These are phyloP conservation scores for Draba incana DNA, from an alignment of 345 rosid genomes.

Conservation along the genomic window DNA sequence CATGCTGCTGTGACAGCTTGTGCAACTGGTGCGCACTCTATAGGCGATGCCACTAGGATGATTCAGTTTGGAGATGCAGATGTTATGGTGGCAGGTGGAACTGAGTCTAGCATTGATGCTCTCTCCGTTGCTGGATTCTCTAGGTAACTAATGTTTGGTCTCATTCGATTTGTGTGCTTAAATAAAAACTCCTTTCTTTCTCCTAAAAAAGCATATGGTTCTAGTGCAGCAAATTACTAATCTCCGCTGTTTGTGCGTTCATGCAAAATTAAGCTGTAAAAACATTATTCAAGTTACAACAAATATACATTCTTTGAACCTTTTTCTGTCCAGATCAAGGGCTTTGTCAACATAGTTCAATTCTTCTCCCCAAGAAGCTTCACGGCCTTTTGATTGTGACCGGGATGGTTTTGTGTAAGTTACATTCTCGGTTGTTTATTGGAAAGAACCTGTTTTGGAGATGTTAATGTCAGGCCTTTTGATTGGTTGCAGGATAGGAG, in stretches of 20 bases:
- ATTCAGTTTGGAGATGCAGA: slow-evolving; percentile 95
- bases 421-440: background rate
- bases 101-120: slow-evolving; percentile 97
- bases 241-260: background rate
- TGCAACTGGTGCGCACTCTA: slow-evolving; percentile 97
- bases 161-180: slow-evolving; percentile 3
- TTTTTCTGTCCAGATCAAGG: slow-evolving; percentile 60
- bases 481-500: slow-evolving; percentile 77
- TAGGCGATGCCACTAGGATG: slow-evolving; percentile 97
- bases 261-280: too few species aligned
- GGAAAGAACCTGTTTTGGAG: slow-evolving; percentile 14
- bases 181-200: background rate
- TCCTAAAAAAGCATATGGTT: background rate
- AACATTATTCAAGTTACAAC: background rate
- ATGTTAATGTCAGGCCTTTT: slow-evolving; percentile 21
- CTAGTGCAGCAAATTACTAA: too few species aligned
- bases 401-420: slow-evolving; percentile 99
- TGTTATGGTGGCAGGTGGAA: slow-evolving; percentile 97
- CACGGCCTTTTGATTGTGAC: slow-evolving; percentile 89
- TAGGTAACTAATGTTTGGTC: slow-evolving; percentile 49
- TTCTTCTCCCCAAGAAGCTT: slow-evolving; percentile 80
- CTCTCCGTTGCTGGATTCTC: slow-evolving; percentile 95
- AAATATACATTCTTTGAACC: too few species aligned
- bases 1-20: slow-evolving; percentile 99
- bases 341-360: slow-evolving; percentile 86